These are phyloP conservation scores for Kwoniella pini DNA, from an alignment of 768 basidiomycete species.

Conservation along the genomic window DNA sequence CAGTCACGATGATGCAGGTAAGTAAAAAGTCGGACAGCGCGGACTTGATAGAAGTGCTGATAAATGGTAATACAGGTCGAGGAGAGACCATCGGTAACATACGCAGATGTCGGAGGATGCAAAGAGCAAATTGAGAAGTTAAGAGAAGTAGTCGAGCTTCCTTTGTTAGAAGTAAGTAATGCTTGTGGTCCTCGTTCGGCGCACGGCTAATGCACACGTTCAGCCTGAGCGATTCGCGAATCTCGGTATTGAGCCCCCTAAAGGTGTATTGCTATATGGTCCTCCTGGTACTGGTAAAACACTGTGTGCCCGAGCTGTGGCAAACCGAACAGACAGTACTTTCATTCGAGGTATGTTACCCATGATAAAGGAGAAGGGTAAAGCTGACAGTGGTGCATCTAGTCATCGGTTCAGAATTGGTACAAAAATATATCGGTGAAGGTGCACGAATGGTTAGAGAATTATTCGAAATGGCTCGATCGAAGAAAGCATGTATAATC, in stretches of 20 bases:
- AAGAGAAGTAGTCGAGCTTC: conserved; percentile 95
- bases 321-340: conserved; percentile 96
- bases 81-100: conserved; percentile 97
- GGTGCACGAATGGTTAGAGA: conserved; percentile 99
- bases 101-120: conserved; percentile 96
- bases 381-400: not conserved
- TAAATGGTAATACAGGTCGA: conserved; percentile 67
- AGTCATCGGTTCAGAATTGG: conserved; percentile 97
- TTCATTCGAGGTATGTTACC: conserved; percentile 71
- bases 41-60: too few relatives aligned
- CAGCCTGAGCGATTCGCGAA: conserved; percentile 99
- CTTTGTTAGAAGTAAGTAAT: conserved; percentile 79
- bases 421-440: conserved; percentile 99
- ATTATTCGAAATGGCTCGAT: conserved; percentile 97
- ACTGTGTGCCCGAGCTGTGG: conserved; percentile 94
- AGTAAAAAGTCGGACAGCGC: conserved; percentile 30
- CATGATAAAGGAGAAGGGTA: too few relatives aligned
- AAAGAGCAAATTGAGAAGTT: conserved; percentile 99
- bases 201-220: conserved; percentile 5
- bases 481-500: conserved; percentile 98
- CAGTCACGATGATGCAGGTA: conserved; percentile 92
- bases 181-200: not conserved
- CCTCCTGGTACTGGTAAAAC: conserved; percentile 73
- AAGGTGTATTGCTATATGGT: conserved; percentile 93
- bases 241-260: conserved; percentile 97